A percentile compares a stretch with the other conserved stretches of the same genome.
phyloP scores from a whole-genome alignment of 176 grass and related monocot genomes.

The maize (Zea mays) region Zm-B73-REFERENCE-NAM-5.0 NC_050103.1:179707501-179708000 shows the following conservation, averaged over 20 bases:
- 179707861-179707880: slow-evolving; percentile 7
- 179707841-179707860: background rate
- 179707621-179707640: background rate
- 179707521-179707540: background rate
- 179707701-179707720: background rate
- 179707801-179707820: background rate
- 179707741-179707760: slow-evolving; percentile 34
- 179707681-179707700: background rate
- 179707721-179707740: slow-evolving; percentile 25
- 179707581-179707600: background rate
- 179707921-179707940: background rate
- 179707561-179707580: slow-evolving; percentile 1
- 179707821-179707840: background rate
- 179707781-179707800: background rate
- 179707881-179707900: background rate
- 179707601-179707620: background rate
- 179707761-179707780: background rate
- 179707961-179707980: background rate
- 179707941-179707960: background rate
- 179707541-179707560: background rate
- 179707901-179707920: slow-evolving; percentile 5
- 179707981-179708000: background rate
- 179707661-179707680: slow-evolving; percentile 20
- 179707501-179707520: background rate
- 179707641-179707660: background rate